Percentiles rank a stretch among this genome's conserved stretches.
phyloP scores from a whole-genome alignment of 2,329 filamentous ascomycete genomes.

The Didymella glomerata region DNA sequence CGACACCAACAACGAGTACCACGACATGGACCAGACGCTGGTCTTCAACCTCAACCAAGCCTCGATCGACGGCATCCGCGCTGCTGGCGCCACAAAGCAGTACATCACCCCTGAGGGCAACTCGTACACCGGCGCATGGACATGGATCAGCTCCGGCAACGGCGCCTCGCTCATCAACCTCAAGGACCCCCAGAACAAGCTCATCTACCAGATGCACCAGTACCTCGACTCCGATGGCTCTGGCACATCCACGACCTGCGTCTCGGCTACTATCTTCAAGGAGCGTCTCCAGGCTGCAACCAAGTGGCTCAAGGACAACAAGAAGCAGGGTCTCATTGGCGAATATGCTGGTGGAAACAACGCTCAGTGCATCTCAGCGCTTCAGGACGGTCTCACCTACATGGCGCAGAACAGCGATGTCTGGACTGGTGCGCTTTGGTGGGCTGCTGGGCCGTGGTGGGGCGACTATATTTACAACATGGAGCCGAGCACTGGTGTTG shows the following conservation, averaged over 20 bases:
- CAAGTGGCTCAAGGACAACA: slow-evolving; percentile 62
- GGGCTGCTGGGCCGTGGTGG: slow-evolving; percentile 65
- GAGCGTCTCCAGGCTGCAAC: slow-evolving; percentile 63
- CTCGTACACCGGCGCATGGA: slow-evolving; percentile 57
- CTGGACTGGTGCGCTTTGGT: slow-evolving; percentile 64
- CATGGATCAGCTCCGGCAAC: slow-evolving; percentile 61
- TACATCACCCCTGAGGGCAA: slow-evolving; percentile 69
- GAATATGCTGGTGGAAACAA: slow-evolving; percentile 65
- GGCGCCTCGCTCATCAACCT: slow-evolving; percentile 56
- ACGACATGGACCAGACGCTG: slow-evolving; percentile 55
- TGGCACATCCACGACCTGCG: slow-evolving; percentile 61
- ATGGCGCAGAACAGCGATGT: slow-evolving; percentile 61
- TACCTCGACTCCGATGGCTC: slow-evolving; percentile 66
- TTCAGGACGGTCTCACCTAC: slow-evolving; percentile 60
- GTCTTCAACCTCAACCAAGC: slow-evolving; percentile 60
- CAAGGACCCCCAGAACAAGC: slow-evolving; percentile 62
- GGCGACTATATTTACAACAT: slow-evolving; percentile 59
- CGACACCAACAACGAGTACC: slow-evolving; percentile 59
- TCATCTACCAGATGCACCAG: slow-evolving; percentile 70
- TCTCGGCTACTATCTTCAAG: slow-evolving; percentile 62
- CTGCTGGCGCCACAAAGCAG: slow-evolving; percentile 57
- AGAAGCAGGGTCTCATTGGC: slow-evolving; percentile 62
- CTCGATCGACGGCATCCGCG: slow-evolving; percentile 57
- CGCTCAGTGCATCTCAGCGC: slow-evolving; percentile 58
- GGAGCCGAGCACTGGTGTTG: slow-evolving; percentile 58